Percentiles rank a stretch among this genome's conserved stretches.
Evolutionary conservation across 192 early-diverging fungal genomes (phyloP).

Genomic region (Coemansia sp.): DNA sequence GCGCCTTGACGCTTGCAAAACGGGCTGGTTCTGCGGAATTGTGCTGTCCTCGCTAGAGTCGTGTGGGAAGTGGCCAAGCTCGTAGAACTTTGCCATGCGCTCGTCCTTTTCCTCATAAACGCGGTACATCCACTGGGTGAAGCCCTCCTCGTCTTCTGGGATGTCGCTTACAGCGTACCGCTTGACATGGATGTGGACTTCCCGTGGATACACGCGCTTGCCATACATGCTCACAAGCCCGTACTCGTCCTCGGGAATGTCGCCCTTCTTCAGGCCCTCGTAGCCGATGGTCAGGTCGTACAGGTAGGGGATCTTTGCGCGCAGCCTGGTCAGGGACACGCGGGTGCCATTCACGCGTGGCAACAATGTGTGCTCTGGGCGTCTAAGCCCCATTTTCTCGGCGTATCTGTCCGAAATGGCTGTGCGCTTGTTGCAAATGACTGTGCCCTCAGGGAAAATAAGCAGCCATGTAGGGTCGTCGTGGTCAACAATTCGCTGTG

Average conservation of each 20-base stretch:
- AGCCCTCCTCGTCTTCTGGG: slow-evolving; percentile 69
- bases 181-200: slow-evolving; percentile 82
- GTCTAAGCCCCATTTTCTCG: slow-evolving; percentile 59
- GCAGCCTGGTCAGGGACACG: slow-evolving; percentile 68
- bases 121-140: slow-evolving; percentile 72
- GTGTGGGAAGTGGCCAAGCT: slow-evolving; percentile 67
- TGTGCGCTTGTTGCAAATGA: slow-evolving; percentile 74
- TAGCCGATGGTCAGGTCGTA: slow-evolving; percentile 92
- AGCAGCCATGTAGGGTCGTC: slow-evolving; percentile 84
- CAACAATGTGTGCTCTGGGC: slow-evolving; percentile 72
- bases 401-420: slow-evolving; percentile 70
- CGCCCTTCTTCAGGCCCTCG: slow-evolving; percentile 66
- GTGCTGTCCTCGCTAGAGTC: slow-evolving; percentile 32
- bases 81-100: slow-evolving; percentile 77
- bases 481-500: slow-evolving; percentile 56
- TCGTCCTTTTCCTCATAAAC: slow-evolving; percentile 85
- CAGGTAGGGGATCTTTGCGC: slow-evolving; percentile 66
- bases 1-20: slow-evolving; percentile 19
- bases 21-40: slow-evolving; percentile 31
- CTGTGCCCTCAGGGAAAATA: slow-evolving; percentile 96
- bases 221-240: slow-evolving; percentile 76
- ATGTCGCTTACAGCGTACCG: slow-evolving; percentile 64
- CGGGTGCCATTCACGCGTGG: slow-evolving; percentile 84
- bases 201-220: slow-evolving; percentile 66
- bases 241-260: slow-evolving; percentile 84